These are phyloP conservation scores for Herpotrichia juniperi DNA, from an alignment of 2,329 filamentous ascomycete genomes.

Conservation along the genomic window DNA sequence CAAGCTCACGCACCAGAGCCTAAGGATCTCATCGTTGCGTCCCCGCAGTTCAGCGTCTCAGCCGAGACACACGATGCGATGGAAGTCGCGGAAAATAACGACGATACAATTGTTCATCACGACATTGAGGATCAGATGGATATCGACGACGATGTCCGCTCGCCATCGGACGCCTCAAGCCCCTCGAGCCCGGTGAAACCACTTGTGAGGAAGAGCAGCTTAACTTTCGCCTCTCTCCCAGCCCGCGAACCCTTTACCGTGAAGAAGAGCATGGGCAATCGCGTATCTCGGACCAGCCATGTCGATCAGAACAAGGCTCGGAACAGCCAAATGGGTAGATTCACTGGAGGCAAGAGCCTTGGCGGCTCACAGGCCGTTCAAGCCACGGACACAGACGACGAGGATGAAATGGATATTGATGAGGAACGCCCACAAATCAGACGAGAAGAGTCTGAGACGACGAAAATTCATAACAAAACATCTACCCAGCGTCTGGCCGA, in stretches of 20 bases:
- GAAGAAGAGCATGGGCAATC: conserved; percentile 80
- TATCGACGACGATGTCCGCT: conserved; percentile 61
- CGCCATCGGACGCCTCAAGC: conserved; percentile 73
- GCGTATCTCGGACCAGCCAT: conserved; percentile 78
- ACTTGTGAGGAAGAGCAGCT: conserved; percentile 86
- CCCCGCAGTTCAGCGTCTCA: conserved; percentile 25
- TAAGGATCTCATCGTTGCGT: conserved; percentile 24
- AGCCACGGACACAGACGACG: conserved; percentile 44
- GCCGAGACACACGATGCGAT: conserved; percentile 27
- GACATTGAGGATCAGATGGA: conserved; percentile 48
- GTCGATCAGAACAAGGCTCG: conserved; percentile 68
- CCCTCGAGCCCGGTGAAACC: conserved; percentile 77
- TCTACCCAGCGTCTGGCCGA: conserved; percentile 95
- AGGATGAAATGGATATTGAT: conserved; percentile 62
- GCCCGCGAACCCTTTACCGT: conserved; percentile 84
- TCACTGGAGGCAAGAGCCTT: conserved; percentile 73
- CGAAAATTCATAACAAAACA: conserved; percentile 76
- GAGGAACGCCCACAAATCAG: conserved; percentile 48
- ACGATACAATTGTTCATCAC: conserved; percentile 38
- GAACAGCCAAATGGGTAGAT: conserved; percentile 74
- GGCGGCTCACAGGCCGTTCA: conserved; percentile 52
- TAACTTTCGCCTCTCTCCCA: conserved; percentile 92
- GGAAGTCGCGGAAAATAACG: conserved; percentile 23
- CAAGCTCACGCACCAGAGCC: conserved; percentile 28
- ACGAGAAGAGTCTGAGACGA: conserved; percentile 57